A percentile compares a stretch with the other conserved stretches of the same genome.
These are phyloP conservation scores for barley (Hordeum vulgare) DNA, from an alignment of 176 grass and related monocot species.

Conservation along the genomic window DNA sequence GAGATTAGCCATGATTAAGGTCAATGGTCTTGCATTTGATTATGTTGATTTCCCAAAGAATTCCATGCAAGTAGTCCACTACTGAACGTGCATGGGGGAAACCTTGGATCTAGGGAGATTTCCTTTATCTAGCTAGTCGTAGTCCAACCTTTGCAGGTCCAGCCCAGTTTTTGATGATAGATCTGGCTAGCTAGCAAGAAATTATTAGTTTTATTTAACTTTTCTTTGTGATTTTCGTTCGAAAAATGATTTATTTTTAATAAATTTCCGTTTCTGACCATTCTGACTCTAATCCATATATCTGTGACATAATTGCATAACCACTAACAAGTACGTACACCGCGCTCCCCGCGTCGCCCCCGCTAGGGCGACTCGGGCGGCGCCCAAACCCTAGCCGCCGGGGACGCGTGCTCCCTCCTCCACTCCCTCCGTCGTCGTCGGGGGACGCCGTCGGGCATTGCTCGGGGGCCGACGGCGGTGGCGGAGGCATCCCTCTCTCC, in stretches of 20 bases:
- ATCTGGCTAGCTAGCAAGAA: not conserved
- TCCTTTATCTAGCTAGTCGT: slow-evolving; percentile 32
- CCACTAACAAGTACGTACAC: no score
- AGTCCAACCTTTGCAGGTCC: slow-evolving; percentile 32
- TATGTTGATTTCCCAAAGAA: slow-evolving; percentile 22
- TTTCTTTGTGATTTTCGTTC: no score
- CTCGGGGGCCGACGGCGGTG: no score
- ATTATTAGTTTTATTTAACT: slow-evolving; percentile 11
- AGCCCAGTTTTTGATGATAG: slow-evolving; percentile 25
- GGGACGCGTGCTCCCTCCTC: no score
- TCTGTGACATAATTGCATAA: not conserved
- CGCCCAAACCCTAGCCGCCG: no score
- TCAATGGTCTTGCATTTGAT: slow-evolving; percentile 43
- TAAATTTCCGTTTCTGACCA: not conserved
- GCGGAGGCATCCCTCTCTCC: no score
- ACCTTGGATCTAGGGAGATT: slow-evolving; percentile 49
- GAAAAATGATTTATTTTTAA: not conserved
- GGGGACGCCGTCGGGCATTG: no score
- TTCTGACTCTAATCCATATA: not conserved
- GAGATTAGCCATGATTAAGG: slow-evolving; percentile 38
- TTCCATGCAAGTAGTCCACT: slow-evolving; percentile 14
- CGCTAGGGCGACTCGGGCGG: no score
- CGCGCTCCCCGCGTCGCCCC: no score
- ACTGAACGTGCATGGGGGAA: not conserved
- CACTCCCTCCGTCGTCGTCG: no score